A percentile compares a stretch with the other conserved stretches of the same genome.
phyloP scores from a whole-genome alignment of 148 eudicot genomes.

The Silene uniflora region DNA sequence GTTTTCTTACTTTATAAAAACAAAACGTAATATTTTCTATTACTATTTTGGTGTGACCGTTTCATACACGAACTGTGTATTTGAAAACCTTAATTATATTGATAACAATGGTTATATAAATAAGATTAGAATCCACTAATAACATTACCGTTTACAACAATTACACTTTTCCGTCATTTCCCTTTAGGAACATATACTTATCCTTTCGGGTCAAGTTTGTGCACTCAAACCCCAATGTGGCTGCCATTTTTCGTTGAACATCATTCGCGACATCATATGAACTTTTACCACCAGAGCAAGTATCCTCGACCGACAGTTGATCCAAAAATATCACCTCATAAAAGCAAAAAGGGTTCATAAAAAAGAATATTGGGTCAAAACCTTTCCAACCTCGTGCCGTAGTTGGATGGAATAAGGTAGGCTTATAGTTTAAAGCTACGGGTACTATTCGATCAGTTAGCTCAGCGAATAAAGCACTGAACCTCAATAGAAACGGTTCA shows the following conservation, averaged over 20 bases:
- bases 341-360: conserved; percentile 41
- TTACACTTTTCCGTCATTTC: conserved; percentile 24
- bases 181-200: conserved; percentile 27
- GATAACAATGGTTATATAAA: too few species aligned
- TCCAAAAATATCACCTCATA: conserved; percentile 44
- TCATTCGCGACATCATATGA: conserved; percentile 37
- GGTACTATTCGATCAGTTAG: conserved; percentile 34
- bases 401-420: conserved; percentile 38
- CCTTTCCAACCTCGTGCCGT: conserved; percentile 47
- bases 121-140: too few species aligned
- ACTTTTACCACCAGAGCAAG: conserved; percentile 30
- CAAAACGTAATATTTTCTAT: too few species aligned
- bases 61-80: too few species aligned
- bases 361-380: conserved; percentile 38
- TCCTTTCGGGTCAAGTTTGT: conserved; percentile 33
- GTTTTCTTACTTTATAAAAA: too few species aligned
- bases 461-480: conserved; percentile 40
- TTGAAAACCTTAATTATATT: too few species aligned
- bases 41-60: too few species aligned
- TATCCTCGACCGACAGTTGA: conserved; percentile 19
- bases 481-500: conserved; percentile 30
- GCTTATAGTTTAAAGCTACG: conserved; percentile 27
- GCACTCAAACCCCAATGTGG: conserved; percentile 28
- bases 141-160: too few species aligned
- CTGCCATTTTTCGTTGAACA: conserved; percentile 32